A percentile compares a stretch with the other conserved stretches of the same genome.
phyloP scores from a whole-genome alignment of 2,329 filamentous ascomycete genomes.

The Mariannaea elegans region DNA sequence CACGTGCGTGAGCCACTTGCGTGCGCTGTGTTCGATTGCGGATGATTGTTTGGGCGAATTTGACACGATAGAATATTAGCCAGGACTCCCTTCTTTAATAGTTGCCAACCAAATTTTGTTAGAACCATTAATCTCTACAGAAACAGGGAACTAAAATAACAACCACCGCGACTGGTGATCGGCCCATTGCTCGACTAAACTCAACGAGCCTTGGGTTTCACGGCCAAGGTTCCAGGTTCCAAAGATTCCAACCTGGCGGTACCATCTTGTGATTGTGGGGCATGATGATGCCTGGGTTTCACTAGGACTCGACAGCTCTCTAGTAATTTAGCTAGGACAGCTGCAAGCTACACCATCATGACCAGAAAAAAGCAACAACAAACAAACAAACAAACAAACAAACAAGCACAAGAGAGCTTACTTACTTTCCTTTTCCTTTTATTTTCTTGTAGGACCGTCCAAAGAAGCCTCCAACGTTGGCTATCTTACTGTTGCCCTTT shows the following conservation, averaged over 20 bases:
- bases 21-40: neutral
- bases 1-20: conserved; percentile 17
- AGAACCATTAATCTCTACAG: too few species aligned
- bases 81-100: too few species aligned
- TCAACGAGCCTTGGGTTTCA: conserved; percentile 6
- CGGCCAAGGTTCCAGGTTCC: neutral
- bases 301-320: neutral
- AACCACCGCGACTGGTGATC: neutral
- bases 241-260: conserved; percentile 9
- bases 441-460: too few species aligned
- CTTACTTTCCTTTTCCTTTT: too few species aligned
- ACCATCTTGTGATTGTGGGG: conserved; percentile 16
- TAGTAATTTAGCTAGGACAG: neutral
- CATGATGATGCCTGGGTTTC: neutral
- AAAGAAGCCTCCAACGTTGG: too few species aligned
- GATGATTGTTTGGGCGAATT: too few species aligned
- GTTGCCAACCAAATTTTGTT: too few species aligned
- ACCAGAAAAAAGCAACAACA: neutral
- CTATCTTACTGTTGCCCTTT: too few species aligned
- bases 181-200: conserved; percentile 1
- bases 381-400: neutral
- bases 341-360: neutral
- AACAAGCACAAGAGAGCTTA: too few species aligned
- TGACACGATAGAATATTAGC: too few species aligned
- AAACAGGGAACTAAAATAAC: too few species aligned